Evolutionary conservation across 192 early-diverging fungal genomes (phyloP), one percentile per base, ranked within the genome.

Genomic region (Bifiguratus adelaidae): DNA sequence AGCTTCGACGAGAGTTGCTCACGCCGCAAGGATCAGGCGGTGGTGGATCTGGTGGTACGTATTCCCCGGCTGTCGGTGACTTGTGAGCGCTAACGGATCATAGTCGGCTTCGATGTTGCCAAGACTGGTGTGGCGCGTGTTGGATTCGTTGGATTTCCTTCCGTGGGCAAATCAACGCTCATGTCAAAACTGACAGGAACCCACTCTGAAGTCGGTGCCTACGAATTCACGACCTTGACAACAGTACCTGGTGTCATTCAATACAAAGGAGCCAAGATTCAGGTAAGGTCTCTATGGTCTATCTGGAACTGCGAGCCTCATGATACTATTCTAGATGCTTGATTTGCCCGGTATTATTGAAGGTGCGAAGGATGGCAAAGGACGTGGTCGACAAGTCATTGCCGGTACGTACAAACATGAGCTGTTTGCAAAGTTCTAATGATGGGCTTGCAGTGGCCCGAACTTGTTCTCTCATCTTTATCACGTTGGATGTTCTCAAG

Each of bases 171-270:
- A 60, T 91, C 88, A 1, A 96, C 95, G 18, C 76, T 99, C 30
- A 94, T 99, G 93, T 83, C 83, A 40, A 99, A 96, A 61, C 56
- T 99, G 55, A 95, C 95, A 1, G 93, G 93, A 43, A 94, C 91
- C 16, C 83, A 89, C 66, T 94, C 91, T 37, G 95, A 94, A 74
- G 91, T 93, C 20, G 92, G 85, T 55, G 89, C 85, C 25, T 92
- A 95, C 52, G 95, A 99, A 66, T 99, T 99, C 73, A 99, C 95
- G 43, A 99, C 95, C n/a, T 71, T 99, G 38, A 95, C 95, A 13
- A 96, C 93, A 7, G 91, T 98, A 13, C 95, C 95, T n/a, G 95
- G 95, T 60, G 80, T 94, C 18, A 59, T 86, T 41, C 84, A 92
- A 52, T 94, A 95, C 65, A 95, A 95, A 67, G 95, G 93, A 43